These are phyloP conservation scores for Senna siamea DNA, from an alignment of 306 rosid species.

Conservation along the genomic window DNA sequence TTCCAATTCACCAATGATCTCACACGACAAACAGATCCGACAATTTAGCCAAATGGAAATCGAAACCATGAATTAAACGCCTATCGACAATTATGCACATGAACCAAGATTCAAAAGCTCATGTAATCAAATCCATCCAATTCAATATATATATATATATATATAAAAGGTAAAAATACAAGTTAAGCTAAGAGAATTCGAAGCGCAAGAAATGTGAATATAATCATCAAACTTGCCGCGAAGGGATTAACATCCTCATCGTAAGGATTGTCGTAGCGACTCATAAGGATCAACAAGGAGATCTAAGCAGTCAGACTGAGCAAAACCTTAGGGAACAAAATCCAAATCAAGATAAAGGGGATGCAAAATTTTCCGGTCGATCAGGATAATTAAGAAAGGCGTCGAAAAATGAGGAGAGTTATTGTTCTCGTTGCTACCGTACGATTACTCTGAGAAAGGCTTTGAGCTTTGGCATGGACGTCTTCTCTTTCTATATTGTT, in stretches of 20 bases:
- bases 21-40: conserved; percentile 6
- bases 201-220: not conserved
- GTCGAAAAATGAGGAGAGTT: conserved; percentile 10
- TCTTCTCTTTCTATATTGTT: conserved; percentile 18
- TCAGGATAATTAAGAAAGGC: conserved; percentile 4
- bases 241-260: conserved; percentile 83
- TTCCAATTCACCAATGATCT: conserved; percentile 4
- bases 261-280: conserved; percentile 69
- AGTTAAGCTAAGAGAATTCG: not conserved
- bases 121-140: not conserved
- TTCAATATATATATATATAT: no score
- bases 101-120: not conserved
- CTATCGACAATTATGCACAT: not conserved
- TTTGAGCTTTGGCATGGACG: conserved; percentile 27
- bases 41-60: conserved; percentile 12
- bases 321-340: conserved; percentile 1
- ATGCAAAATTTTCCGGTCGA: not conserved
- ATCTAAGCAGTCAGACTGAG: conserved; percentile 30
- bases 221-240: conserved; percentile 50
- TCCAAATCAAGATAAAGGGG: not conserved
- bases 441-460: not conserved
- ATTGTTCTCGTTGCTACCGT: not conserved
- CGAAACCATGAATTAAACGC: not conserved
- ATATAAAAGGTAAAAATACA: not conserved
- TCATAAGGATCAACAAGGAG: conserved; percentile 49